Conservation (phyloP, 2,329 filamentous ascomycete species). For the Golovinomyces cichoracearum region DNA sequence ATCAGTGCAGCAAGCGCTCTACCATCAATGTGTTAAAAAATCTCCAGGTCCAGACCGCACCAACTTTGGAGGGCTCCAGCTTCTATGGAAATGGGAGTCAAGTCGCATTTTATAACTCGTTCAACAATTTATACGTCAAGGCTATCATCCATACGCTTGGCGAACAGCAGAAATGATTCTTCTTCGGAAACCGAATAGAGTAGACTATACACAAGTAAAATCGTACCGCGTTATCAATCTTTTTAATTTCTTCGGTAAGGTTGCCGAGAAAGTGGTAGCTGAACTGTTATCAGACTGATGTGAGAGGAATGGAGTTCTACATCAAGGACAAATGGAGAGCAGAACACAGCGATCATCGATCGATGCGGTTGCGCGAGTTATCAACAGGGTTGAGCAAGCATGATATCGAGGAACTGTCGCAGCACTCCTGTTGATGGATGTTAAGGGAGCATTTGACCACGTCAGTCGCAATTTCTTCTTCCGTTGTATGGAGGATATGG, state of each 20-base stretch:
- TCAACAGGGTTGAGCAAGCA: neutral
- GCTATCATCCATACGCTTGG: neutral
- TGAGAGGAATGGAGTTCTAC: neutral
- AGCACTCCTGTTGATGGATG: neutral
- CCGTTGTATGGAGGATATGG: neutral
- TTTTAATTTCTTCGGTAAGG: neutral
- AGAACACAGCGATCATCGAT: neutral
- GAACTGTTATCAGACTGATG: neutral
- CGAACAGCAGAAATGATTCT: neutral
- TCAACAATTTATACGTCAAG: neutral
- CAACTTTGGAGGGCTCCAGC: neutral
- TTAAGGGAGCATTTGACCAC: neutral
- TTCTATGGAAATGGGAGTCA: neutral
- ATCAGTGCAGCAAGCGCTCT: neutral
- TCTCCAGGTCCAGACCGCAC: neutral
- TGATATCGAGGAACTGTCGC: neutral
- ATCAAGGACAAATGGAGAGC: neutral
- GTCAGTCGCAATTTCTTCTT: neutral
- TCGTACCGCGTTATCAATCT: neutral
- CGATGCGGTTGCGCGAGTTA: neutral
- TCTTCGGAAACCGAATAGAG: neutral
- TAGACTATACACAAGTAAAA: neutral
- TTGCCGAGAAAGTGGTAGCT: neutral
- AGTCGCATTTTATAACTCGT: neutral
- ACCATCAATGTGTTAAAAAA: neutral